Conservation (phyloP, 768 basidiomycete genomes). For the Porphyrellus cyaneotinctus region DNA sequence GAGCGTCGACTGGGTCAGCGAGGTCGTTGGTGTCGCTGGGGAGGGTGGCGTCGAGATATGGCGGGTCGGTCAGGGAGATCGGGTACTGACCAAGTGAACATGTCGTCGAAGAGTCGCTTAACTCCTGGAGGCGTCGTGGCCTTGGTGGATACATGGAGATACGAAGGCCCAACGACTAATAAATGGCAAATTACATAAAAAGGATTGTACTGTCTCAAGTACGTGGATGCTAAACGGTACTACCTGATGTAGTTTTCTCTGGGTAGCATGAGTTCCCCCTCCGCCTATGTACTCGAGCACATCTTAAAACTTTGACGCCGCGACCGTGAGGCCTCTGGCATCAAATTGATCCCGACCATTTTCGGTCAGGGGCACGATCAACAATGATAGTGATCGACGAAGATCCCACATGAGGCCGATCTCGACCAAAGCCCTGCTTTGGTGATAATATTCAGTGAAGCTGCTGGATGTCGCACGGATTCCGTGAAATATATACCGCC, state of each 20-base stretch:
- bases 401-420: neutral
- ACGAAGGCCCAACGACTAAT: too few species aligned
- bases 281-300: too few species aligned
- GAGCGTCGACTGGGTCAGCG: constrained; percentile 53
- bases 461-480: too few species aligned
- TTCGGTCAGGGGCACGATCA: neutral
- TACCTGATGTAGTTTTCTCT: too few species aligned
- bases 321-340: too few species aligned
- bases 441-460: neutral
- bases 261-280: too few species aligned
- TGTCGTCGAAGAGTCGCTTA: too few species aligned
- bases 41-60: constrained; percentile 66
- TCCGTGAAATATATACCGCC: neutral
- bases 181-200: neutral
- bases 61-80: constrained; percentile 41
- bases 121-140: neutral
- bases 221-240: too few species aligned
- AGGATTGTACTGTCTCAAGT: neutral
- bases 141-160: too few species aligned
- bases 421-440: neutral
- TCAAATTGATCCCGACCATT: too few species aligned
- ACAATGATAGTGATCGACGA: neutral
- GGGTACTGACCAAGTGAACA: constrained; percentile 5
- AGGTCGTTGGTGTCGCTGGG: constrained; percentile 55
- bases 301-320: too few species aligned